Conservation (phyloP, 129 eudicot genomes). For the Flaveria linearis region DNA sequence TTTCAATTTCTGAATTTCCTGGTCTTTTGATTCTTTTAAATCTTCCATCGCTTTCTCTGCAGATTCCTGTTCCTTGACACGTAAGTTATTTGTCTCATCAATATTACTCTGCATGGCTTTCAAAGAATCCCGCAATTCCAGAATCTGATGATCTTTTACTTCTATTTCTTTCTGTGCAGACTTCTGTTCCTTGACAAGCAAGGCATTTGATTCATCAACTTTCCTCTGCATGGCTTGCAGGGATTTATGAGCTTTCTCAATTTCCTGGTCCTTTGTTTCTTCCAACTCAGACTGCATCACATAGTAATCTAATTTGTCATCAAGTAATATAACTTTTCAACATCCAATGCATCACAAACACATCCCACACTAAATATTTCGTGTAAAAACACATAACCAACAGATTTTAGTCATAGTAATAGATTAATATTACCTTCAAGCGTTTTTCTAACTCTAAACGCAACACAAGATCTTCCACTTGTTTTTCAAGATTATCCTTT, state of each 20-base stretch:
- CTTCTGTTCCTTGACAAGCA: constrained; percentile 71
- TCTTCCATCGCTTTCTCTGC: constrained; percentile 77
- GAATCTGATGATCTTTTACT: constrained; percentile 71
- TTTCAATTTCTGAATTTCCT: constrained; percentile 29
- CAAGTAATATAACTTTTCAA: neutral
- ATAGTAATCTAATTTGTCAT: constrained; percentile 25
- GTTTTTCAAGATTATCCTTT: constrained; percentile 88
- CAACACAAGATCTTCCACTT: constrained; percentile 81
- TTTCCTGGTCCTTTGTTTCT: constrained; percentile 73
- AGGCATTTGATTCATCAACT: constrained; percentile 61
- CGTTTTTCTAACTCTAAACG: constrained; percentile 85
- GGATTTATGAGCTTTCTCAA: constrained; percentile 59
- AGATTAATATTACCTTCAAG: constrained; percentile 57
- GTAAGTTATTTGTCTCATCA: constrained; percentile 58
- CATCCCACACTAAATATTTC: neutral
- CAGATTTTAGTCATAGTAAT: neutral
- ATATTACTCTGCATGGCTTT: constrained; percentile 58
- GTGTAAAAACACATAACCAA: neutral
- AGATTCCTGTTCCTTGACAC: constrained; percentile 60
- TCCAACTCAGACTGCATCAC: constrained; percentile 71
- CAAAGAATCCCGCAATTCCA: constrained; percentile 58
- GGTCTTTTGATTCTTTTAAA: constrained; percentile 37
- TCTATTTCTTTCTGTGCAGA: constrained; percentile 67
- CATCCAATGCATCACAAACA: neutral
- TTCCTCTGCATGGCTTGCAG: constrained; percentile 63